Evolutionary conservation across 257 asterid genomes (phyloP).

Genomic region (Penstemon newberryi): DNA sequence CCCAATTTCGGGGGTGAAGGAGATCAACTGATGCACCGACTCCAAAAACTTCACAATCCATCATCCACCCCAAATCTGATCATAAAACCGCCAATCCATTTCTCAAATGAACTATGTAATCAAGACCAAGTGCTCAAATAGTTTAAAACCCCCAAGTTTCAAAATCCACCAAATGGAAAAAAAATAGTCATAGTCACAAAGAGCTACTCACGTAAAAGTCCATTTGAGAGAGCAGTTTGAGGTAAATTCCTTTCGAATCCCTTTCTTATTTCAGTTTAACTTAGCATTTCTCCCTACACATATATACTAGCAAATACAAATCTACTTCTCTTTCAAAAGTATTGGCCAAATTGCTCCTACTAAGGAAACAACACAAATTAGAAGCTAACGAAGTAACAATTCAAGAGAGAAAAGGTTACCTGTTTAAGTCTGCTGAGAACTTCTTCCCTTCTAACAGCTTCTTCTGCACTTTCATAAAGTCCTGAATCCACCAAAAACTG

Average conservation of each 20-base stretch:
- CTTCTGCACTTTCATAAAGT: conserved; percentile 72
- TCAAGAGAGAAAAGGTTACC: conserved; percentile 36
- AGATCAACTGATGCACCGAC: background rate
- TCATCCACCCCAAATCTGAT: background rate
- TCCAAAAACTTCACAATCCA: conserved; percentile 7
- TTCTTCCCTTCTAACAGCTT: conserved; percentile 66
- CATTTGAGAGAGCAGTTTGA: background rate
- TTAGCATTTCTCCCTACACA: background rate
- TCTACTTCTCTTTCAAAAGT: background rate
- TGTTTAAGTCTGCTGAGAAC: conserved; percentile 71
- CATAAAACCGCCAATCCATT: background rate
- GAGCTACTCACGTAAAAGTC: background rate
- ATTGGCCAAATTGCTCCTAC: background rate
- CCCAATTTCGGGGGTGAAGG: background rate
- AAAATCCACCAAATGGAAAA: conserved; percentile 4
- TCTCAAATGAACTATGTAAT: too few species aligned
- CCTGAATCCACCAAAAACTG: conserved; percentile 78
- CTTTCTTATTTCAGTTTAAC: too few species aligned
- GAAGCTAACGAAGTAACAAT: conserved; percentile 1
- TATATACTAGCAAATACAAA: background rate
- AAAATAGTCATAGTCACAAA: background rate
- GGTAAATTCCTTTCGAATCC: background rate
- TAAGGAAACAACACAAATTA: conserved; percentile 9
- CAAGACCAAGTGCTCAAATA: background rate
- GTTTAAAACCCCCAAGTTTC: background rate